Evolutionary conservation across 2,329 filamentous ascomycete genomes (phyloP), one percentile per base, ranked within the genome.

Genomic region (Arthrobotrys megalospora): DNA sequence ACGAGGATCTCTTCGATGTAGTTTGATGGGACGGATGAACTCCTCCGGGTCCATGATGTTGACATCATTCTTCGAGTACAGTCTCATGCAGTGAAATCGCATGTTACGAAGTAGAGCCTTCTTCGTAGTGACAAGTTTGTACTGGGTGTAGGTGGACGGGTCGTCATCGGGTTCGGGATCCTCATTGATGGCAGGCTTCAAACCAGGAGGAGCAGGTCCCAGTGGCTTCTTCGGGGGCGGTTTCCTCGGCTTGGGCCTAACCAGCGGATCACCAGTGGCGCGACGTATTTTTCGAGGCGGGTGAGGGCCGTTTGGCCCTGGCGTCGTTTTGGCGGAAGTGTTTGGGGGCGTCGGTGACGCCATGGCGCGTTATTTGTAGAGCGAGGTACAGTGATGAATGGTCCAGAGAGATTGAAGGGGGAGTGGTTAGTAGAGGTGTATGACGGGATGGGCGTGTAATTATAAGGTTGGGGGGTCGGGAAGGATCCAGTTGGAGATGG

Each of bases 1-100:
- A 81, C 91, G 89, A 16, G 94, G 93, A 83, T 97, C 94, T 71
- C 96, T 92, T 80, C 96, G 91, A 83, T 98, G 94, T 43, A 99
- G 86, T 43, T 93, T 91, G 36, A 98, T 92, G 0, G 96, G 96
- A 32, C 94, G 90, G 16, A 92, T 91, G 83, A 98, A 99, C 64
- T 96, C 90, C 5, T 90, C 87, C 80, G 95, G 91, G 82, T 98
- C 91, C 77, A 93, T 87, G 36, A 90, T 88, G 81, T 92, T 91
- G 79, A 90, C 85, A n/a, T 83, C 85, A 80, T 87, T 87, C 81
- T 90, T 90, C 64, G 88, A 86, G 79, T 91, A 88, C 70, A 99
- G 90, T 81, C 93, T 91, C 87, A 97, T 94, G 80, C 97, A 89
- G 83, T 99, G 96, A 82, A 94, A 91, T 60, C 95, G 92, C 76